Conservation (phyloP, 129 eudicot genomes). For the Centaurea solstitialis region DNA sequence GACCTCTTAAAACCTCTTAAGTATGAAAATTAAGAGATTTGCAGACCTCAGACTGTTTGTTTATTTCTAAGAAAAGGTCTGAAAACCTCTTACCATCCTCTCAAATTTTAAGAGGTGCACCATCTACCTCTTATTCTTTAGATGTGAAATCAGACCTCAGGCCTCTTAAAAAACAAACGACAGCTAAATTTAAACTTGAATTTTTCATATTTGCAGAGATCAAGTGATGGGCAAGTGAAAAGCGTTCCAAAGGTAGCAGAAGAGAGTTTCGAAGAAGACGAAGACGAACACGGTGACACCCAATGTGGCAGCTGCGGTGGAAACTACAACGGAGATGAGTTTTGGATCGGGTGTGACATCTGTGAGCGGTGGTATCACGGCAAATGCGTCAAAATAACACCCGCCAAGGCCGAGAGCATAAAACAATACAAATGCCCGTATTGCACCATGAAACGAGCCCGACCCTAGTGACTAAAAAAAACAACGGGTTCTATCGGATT, state of each 20-base stretch:
- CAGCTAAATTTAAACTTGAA: background rate
- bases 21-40: no score
- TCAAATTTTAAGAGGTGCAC: no score
- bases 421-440: conserved; percentile 90
- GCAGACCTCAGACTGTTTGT: no score
- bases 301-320: conserved; percentile 82
- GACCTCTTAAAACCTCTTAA: no score
- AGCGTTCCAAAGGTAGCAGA: conserved; percentile 56
- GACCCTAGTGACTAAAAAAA: background rate
- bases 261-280: conserved; percentile 66
- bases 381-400: conserved; percentile 89
- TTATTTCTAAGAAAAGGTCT: no score
- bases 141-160: no score
- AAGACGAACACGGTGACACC: conserved; percentile 73
- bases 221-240: conserved; percentile 71
- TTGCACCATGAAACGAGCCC: conserved; percentile 22
- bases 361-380: conserved; percentile 92
- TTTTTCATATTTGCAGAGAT: conserved; percentile 54
- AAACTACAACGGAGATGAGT: conserved; percentile 66
- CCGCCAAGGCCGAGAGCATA: conserved; percentile 80
- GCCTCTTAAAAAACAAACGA: no score
- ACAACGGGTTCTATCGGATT: background rate
- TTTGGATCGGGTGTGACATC: conserved; percentile 89
- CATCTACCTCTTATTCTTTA: no score
- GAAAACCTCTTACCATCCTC: no score